Percentiles rank a stretch among this genome's conserved stretches.
phyloP scores from a whole-genome alignment of 768 basidiomycete genomes.

The Pisolithus tinctorius region DNA sequence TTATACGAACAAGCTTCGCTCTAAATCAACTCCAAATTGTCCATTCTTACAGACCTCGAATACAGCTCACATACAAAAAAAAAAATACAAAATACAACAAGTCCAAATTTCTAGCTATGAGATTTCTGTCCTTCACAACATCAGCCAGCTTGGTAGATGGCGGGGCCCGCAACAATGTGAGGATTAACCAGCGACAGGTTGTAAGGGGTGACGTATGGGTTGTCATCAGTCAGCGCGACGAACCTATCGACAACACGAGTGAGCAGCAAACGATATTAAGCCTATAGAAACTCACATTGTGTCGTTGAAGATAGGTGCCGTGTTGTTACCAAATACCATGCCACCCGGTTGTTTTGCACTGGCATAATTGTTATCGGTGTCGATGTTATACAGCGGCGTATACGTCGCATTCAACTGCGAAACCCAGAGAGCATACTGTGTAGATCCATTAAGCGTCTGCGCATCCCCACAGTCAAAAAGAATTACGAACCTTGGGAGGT shows the following conservation, averaged over 20 bases:
- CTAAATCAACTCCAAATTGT: too few relatives aligned
- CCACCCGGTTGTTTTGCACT: constrained; percentile 44
- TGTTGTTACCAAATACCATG: constrained; percentile 35
- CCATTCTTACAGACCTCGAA: too few relatives aligned
- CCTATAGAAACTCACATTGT: constrained; percentile 25
- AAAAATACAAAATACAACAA: not conserved
- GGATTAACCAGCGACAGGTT: constrained; percentile 46
- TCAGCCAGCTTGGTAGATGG: constrained; percentile 42
- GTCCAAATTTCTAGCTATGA: not conserved
- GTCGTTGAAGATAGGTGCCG: constrained; percentile 42
- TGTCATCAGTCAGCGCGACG: constrained; percentile 41
- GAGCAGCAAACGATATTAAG: not conserved
- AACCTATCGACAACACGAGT: constrained; percentile 28
- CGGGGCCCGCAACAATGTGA: constrained; percentile 52
- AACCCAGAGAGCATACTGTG: constrained; percentile 51
- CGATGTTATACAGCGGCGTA: constrained; percentile 38
- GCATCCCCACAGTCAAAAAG: not conserved
- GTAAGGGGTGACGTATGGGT: constrained; percentile 51
- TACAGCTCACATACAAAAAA: not conserved
- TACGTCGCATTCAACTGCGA: constrained; percentile 57
- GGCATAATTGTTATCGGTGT: constrained; percentile 36
- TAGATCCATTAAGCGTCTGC: not conserved
- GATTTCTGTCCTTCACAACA: too few relatives aligned
- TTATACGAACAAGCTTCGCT: too few relatives aligned
- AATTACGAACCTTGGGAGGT: constrained; percentile 29